Conservation (phyloP, 306 rosid genomes). For the Adenanthera pavonina region DNA sequence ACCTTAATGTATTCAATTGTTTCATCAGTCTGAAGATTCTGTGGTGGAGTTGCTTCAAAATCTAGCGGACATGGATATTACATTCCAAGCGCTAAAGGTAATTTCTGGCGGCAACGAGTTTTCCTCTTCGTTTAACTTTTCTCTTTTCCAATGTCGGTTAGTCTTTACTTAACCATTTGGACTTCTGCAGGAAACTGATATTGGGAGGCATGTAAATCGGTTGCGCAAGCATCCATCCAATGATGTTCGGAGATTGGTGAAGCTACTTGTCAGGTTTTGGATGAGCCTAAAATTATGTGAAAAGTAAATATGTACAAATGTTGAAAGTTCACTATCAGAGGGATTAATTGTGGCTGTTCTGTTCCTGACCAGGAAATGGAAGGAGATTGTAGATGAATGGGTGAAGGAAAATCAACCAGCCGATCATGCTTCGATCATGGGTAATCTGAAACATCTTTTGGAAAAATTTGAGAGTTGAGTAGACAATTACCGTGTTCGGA, state of each 20-base stretch:
- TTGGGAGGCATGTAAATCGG: conserved; percentile 94
- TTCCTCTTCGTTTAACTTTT: background rate
- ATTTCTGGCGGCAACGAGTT: background rate
- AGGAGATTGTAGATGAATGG: conserved; percentile 95
- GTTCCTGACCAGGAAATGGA: conserved; percentile 85
- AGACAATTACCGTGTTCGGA: conserved; percentile 11
- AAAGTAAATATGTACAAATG: background rate
- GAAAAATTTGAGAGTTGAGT: conserved; percentile 1
- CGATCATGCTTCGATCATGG: conserved; percentile 65
- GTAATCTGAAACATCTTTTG: conserved; percentile 47
- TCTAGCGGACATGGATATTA: conserved; percentile 94
- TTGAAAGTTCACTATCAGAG: background rate
- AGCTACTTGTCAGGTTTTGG: conserved; percentile 86
- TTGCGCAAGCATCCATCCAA: conserved; percentile 83
- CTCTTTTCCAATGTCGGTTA: background rate
- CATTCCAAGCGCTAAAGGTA: conserved; percentile 92
- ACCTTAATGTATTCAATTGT: background rate
- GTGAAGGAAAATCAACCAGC: conserved; percentile 78
- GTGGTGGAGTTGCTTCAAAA: conserved; percentile 81
- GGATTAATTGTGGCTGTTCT: conserved; percentile 17
- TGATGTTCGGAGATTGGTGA: conserved; percentile 91
- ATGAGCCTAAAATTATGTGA: conserved; percentile 10
- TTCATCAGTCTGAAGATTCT: conserved; percentile 71
- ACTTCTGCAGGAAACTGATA: conserved; percentile 80
- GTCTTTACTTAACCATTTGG: background rate